These are phyloP conservation scores for Stenocarpella maydis DNA, from an alignment of 2,329 filamentous ascomycete species.

Conservation along the genomic window DNA sequence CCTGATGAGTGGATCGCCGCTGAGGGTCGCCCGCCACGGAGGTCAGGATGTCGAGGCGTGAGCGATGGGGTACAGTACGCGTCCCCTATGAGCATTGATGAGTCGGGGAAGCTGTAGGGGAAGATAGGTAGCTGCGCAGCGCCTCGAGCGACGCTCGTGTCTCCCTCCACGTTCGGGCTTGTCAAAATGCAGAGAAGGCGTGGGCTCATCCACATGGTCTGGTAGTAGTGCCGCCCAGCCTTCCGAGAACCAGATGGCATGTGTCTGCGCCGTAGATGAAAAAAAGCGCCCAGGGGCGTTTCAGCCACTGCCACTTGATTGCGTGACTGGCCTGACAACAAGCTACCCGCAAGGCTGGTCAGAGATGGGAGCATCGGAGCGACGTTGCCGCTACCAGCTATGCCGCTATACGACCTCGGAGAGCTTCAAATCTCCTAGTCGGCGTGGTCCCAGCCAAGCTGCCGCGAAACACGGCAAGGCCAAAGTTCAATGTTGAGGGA, in stretches of 20 bases:
- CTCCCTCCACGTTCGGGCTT: constrained; percentile 1
- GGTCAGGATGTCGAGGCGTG: background rate
- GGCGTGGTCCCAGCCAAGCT: background rate
- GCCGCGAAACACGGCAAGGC: background rate
- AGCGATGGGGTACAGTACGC: background rate
- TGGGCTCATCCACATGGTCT: constrained; percentile 1
- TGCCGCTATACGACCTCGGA: background rate
- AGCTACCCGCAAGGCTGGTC: constrained; percentile 12
- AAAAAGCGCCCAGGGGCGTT: background rate
- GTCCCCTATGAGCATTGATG: background rate
- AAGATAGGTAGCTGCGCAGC: background rate
- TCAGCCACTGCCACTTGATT: constrained; percentile 1
- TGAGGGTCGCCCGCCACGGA: constrained; percentile 11
- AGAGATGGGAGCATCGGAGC: constrained; percentile 13
- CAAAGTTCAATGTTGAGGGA: constrained; percentile 1
- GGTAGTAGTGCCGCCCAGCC: background rate
- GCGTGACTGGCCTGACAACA: background rate
- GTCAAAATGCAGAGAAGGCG: background rate
- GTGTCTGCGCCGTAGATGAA: background rate
- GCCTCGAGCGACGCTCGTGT: background rate
- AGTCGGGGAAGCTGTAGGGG: background rate
- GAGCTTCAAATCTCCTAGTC: background rate
- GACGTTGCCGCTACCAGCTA: constrained; percentile 1
- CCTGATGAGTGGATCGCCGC: background rate
- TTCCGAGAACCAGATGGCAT: constrained; percentile 5